Evolutionary conservation across 805 yeast genomes (phyloP).

Genomic region (Candida golubevii): DNA sequence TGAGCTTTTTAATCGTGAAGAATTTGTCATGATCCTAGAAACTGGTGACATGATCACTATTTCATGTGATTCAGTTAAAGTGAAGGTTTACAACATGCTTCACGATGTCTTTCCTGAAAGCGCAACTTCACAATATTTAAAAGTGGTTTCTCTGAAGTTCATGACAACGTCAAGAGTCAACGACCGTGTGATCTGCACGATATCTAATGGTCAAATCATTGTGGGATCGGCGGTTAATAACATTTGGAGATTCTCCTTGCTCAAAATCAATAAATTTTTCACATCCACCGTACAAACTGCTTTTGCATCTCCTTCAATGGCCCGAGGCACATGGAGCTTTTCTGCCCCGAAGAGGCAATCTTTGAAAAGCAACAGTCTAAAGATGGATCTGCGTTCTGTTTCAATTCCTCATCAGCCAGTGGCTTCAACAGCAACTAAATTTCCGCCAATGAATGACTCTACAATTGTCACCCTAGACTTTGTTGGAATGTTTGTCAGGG

Average conservation of each 20-base stretch:
- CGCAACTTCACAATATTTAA: conserved; percentile 4
- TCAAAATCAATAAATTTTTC: conserved; percentile 20
- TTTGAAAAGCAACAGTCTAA: background rate
- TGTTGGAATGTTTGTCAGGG: conserved; percentile 69
- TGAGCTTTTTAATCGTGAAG: conserved; percentile 30
- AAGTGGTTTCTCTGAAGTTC: conserved; percentile 50
- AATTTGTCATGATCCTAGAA: conserved; percentile 50
- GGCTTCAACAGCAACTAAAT: background rate
- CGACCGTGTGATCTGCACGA: conserved; percentile 60
- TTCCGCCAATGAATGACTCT: conserved; percentile 25
- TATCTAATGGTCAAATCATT: conserved; percentile 46
- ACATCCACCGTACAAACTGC: conserved; percentile 7
- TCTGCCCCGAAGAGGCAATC: background rate
- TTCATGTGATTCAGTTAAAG: conserved; percentile 46
- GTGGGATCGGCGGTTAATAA: conserved; percentile 65
- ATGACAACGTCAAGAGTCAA: conserved; percentile 69
- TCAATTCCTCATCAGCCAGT: background rate
- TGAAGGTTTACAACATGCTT: conserved; percentile 27
- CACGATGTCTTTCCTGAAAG: conserved; percentile 17
- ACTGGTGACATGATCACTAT: conserved; percentile 48
- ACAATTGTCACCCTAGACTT: conserved; percentile 57
- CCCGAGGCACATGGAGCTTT: conserved; percentile 10
- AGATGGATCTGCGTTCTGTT: background rate
- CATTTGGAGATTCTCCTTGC: conserved; percentile 56
- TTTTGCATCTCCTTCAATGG: conserved; percentile 17